Evolutionary conservation across 2,329 filamentous ascomycete species (phyloP), one percentile per base, ranked within the genome.

Genomic region (Septoria linicola): DNA sequence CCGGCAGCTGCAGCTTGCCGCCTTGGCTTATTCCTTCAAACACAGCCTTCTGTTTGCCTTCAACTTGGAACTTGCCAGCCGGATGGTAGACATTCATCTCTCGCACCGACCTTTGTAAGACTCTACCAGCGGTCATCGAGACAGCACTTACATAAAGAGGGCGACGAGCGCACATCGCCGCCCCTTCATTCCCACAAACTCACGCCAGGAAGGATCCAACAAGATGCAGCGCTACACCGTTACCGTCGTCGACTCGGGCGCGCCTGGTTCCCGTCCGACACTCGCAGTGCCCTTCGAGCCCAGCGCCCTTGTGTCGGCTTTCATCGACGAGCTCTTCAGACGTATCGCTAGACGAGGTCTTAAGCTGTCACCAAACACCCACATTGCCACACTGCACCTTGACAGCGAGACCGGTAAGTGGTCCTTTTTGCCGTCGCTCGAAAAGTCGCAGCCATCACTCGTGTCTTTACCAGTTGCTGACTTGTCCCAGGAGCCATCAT

Each of bases 161-260:
- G 5, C 23, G 10, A 27, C 23, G 23, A 3, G 34, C 34, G 17
- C 34, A 14, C 17, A 2, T 4, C 3, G 17, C 14, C 16, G 14
- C 34, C n/a, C n/a, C n/a, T 19, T 19, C 14, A 16, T 16, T 19
- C n/a, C n/a, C 8, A 19, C 34, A 8, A 36, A 10, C 8, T 21
- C 7, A 14, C 16, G 14, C 27, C n/a, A 31, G 11, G 19, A 14
- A 23, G 4, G 23, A 23, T 3, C 36, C 27, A 16, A 8, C 17
- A 23, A 19, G 11, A 63, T 62, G 60, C 43, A 60, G 53, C 60
- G 61, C n/a, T 63, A 63, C 46, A 59, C 53, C 6, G 56, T 63
- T 37, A 59, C 55, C 11, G 23, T 62, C 39, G 40, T 59, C 30
- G 41, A 51, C 25, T 35, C 47, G 1, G 49, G 47, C 46, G 47